Conservation (phyloP, 1,284 basidiomycete species). For the Leccinum insolens region DNA sequence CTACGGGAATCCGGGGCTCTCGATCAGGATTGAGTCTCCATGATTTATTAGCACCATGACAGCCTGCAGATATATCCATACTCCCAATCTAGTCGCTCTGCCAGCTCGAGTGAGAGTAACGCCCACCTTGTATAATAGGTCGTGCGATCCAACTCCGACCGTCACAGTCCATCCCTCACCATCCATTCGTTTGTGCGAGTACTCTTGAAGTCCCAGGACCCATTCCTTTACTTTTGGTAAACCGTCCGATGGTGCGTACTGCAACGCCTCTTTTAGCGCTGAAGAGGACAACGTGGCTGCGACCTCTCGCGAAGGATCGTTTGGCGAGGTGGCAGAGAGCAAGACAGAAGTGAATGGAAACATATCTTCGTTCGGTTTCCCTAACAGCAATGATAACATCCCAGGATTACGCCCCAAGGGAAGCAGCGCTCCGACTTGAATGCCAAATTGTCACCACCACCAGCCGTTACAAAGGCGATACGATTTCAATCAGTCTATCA, state of each 20-base stretch:
- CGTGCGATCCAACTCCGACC: slow-evolving; percentile 8
- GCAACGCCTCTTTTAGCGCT: slow-evolving; percentile 4
- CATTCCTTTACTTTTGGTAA: slow-evolving; percentile 1
- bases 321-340: slow-evolving; percentile 6
- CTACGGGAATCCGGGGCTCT: slow-evolving; percentile 6
- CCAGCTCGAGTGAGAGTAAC: background rate
- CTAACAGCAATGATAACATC: slow-evolving; percentile 2
- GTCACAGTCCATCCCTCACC: slow-evolving; percentile 5
- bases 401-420: slow-evolving; percentile 6
- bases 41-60: slow-evolving; percentile 3
- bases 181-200: slow-evolving; percentile 1
- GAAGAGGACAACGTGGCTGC: background rate
- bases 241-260: background rate
- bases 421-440: background rate
- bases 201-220: slow-evolving; percentile 4
- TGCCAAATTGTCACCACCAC: background rate
- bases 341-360: slow-evolving; percentile 9
- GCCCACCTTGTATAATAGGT: slow-evolving; percentile 1
- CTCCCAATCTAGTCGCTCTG: background rate
- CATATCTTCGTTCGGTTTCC: slow-evolving; percentile 6
- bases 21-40: background rate
- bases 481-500: background rate
- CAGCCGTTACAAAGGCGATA: background rate
- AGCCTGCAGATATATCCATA: slow-evolving; percentile 1
- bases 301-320: slow-evolving; percentile 5